Evolutionary conservation across 306 rosid genomes (phyloP).

Genomic region (Casuarina glauca): DNA sequence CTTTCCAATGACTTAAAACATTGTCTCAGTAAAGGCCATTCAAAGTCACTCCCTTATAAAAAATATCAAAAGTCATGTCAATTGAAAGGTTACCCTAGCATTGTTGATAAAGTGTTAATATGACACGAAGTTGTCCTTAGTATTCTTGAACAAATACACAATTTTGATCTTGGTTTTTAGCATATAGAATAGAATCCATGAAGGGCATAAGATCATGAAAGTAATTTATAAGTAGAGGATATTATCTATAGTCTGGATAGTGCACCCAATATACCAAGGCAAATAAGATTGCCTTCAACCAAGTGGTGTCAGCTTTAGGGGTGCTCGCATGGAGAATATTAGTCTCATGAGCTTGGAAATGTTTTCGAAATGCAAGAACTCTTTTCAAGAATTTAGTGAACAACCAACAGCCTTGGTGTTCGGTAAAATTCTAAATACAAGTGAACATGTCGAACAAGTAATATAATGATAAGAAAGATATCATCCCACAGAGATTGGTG

Average conservation of each 20-base stretch:
- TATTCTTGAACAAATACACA: conserved; percentile 31
- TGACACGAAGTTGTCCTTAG: conserved; percentile 35
- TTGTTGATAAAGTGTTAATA: conserved; percentile 36
- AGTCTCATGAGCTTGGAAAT: not conserved
- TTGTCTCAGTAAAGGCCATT: conserved; percentile 38
- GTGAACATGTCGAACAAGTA: no score
- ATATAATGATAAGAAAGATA: no score
- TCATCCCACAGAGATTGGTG: no score
- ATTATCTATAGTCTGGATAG: conserved; percentile 4
- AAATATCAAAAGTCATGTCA: conserved; percentile 20
- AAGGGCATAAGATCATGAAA: conserved; percentile 42
- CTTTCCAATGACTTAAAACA: conserved; percentile 29
- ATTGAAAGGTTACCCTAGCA: conserved; percentile 1
- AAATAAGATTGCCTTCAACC: conserved; percentile 44
- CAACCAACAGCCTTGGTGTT: conserved; percentile 40
- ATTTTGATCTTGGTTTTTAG: conserved; percentile 8
- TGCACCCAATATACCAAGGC: not conserved
- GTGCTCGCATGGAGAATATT: conserved; percentile 35
- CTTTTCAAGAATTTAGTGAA: conserved; percentile 26
- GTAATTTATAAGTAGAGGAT: conserved; percentile 31
- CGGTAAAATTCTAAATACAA: no score
- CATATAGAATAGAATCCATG: conserved; percentile 22
- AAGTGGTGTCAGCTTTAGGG: conserved; percentile 48
- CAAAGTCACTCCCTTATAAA: no score
- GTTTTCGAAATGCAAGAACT: conserved; percentile 20